These are phyloP conservation scores for Fusarium acutatum DNA, from an alignment of 2,329 filamentous ascomycete genomes.

Conservation along the genomic window DNA sequence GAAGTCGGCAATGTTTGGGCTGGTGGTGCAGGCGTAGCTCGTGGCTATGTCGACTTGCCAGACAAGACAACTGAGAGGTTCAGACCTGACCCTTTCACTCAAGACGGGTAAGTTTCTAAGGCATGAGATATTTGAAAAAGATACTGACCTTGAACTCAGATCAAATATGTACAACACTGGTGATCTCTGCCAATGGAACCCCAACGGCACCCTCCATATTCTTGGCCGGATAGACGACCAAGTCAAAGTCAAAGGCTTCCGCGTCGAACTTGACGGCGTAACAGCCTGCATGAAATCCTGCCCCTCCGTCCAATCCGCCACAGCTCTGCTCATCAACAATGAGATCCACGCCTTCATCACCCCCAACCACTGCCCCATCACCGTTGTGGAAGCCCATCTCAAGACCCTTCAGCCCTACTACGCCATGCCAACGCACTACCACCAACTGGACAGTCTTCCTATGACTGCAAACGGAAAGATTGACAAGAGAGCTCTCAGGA, in stretches of 20 bases:
- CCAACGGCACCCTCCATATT: constrained; percentile 62
- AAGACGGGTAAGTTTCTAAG: constrained; percentile 56
- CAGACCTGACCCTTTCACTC: constrained; percentile 58
- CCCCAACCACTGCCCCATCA: constrained; percentile 44
- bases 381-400: constrained; percentile 51
- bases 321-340: constrained; percentile 56
- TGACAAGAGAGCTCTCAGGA: constrained; percentile 56
- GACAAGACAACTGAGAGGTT: constrained; percentile 60
- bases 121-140: rapidly evolving
- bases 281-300: constrained; percentile 56
- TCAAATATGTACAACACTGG: constrained; percentile 67
- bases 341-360: constrained; percentile 62
- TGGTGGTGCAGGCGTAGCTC: constrained; percentile 60
- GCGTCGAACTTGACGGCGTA: constrained; percentile 68
- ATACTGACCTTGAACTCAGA: neutral
- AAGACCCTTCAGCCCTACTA: constrained; percentile 61
- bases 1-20: constrained; percentile 65
- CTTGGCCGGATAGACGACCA: constrained; percentile 67
- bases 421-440: constrained; percentile 58
- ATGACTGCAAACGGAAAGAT: constrained; percentile 65
- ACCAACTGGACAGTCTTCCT: constrained; percentile 54
- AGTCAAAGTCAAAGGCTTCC: constrained; percentile 68
- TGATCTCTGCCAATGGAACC: constrained; percentile 63
- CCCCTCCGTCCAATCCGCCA: constrained; percentile 55
- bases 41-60: constrained; percentile 63